Evolutionary conservation across 1,139 yeast species (phyloP).

Genomic region (Pichia sp.): DNA sequence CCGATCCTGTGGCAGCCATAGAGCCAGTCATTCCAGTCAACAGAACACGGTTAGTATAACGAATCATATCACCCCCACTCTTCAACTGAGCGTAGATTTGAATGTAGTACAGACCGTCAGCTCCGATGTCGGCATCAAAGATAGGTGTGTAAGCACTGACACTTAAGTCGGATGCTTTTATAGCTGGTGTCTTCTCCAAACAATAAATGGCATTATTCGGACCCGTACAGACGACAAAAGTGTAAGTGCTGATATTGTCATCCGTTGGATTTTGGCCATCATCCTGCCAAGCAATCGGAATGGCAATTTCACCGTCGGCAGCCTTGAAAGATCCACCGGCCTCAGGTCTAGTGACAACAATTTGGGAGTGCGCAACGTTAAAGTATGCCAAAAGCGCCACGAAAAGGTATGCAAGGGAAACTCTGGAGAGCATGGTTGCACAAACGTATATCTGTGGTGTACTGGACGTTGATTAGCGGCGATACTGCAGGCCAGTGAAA

Average conservation of each 20-base stretch:
- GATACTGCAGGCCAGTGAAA: too few species aligned
- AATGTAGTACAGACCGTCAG: slow-evolving; percentile 60
- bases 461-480: too few species aligned
- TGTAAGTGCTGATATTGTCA: slow-evolving; percentile 36
- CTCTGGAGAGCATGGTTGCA: not conserved
- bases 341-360: slow-evolving; percentile 46
- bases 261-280: slow-evolving; percentile 43
- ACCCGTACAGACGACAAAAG: slow-evolving; percentile 66
- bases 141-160: slow-evolving; percentile 34
- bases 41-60: slow-evolving; percentile 61
- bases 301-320: slow-evolving; percentile 38
- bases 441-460: too few species aligned
- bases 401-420: slow-evolving; percentile 1
- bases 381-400: slow-evolving; percentile 11
- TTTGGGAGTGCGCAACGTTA: slow-evolving; percentile 35
- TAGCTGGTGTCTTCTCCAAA: slow-evolving; percentile 4
- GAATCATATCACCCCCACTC: slow-evolving; percentile 55
- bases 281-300: slow-evolving; percentile 60
- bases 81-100: slow-evolving; percentile 50
- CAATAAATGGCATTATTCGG: slow-evolving; percentile 34
- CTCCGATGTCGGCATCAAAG: slow-evolving; percentile 39
- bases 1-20: slow-evolving; percentile 31
- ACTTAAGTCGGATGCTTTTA: slow-evolving; percentile 18
- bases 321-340: slow-evolving; percentile 44
- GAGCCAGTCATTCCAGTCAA: slow-evolving; percentile 69